phyloP scores from a whole-genome alignment of 768 basidiomycete genomes.

The Aureoboletus auriporus region DNA sequence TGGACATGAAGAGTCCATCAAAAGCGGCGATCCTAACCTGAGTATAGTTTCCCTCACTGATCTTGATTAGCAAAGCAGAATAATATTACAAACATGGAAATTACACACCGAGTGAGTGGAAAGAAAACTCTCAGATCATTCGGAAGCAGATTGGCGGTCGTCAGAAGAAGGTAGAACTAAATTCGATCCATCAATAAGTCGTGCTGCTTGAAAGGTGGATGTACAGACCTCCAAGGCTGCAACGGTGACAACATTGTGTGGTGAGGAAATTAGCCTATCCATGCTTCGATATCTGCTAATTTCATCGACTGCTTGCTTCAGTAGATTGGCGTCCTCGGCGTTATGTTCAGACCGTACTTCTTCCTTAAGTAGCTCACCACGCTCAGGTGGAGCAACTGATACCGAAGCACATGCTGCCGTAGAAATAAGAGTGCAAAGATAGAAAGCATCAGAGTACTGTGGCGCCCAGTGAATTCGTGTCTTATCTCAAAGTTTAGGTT shows the following conservation, averaged over 20 bases:
- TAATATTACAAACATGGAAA: neutral
- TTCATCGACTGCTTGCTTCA: slow-evolving; percentile 74
- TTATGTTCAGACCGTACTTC: slow-evolving; percentile 66
- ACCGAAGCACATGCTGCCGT: slow-evolving; percentile 77
- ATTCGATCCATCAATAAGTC: slow-evolving; percentile 4
- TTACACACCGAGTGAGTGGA: slow-evolving; percentile 76
- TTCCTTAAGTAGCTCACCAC: slow-evolving; percentile 69
- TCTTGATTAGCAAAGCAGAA: slow-evolving; percentile 9
- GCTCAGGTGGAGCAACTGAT: slow-evolving; percentile 72
- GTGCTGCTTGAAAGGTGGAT: neutral
- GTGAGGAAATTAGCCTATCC: slow-evolving; percentile 92
- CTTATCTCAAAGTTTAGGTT: neutral
- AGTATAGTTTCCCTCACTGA: slow-evolving; percentile 89
- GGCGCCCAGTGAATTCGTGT: slow-evolving; percentile 1
- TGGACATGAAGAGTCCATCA: slow-evolving; percentile 86
- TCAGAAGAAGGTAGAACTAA: slow-evolving; percentile 79
- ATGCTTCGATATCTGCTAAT: slow-evolving; percentile 91
- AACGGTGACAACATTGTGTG: slow-evolving; percentile 89
- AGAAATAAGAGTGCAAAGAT: slow-evolving; percentile 82
- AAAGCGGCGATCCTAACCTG: slow-evolving; percentile 92
- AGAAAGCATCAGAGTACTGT: slow-evolving; percentile 88
- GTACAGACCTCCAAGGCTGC: slow-evolving; percentile 83
- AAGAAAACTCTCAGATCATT: slow-evolving; percentile 78
- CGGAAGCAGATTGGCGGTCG: slow-evolving; percentile 71
- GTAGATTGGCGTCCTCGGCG: slow-evolving; percentile 61